Evolutionary conservation across 306 rosid species (phyloP).

Genomic region (Vigna hirtella): DNA sequence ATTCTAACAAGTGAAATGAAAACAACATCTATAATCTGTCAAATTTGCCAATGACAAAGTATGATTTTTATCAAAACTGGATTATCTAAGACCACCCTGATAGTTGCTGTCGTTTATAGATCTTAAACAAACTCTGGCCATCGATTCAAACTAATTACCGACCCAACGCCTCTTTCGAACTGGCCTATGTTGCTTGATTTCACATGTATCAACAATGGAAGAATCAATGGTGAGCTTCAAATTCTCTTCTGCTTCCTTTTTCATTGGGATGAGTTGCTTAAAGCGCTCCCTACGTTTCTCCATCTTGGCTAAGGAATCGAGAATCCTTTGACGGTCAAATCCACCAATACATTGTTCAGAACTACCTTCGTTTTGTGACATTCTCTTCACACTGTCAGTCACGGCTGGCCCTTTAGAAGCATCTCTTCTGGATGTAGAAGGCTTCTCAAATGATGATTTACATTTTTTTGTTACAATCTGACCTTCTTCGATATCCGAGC

Average conservation of each 20-base stretch:
- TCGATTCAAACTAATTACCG: conserved; percentile 39
- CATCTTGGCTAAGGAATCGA: conserved; percentile 73
- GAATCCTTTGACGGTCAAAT: conserved; percentile 62
- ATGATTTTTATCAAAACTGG: neutral
- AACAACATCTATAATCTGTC: conserved; percentile 29
- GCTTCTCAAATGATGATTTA: conserved; percentile 26
- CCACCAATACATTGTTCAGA: conserved; percentile 38
- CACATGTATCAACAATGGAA: conserved; percentile 42
- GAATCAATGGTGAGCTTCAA: conserved; percentile 48
- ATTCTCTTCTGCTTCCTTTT: conserved; percentile 57
- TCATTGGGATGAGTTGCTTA: conserved; percentile 61
- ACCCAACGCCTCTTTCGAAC: conserved; percentile 75
- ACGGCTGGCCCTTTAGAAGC: conserved; percentile 43
- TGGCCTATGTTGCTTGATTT: conserved; percentile 63
- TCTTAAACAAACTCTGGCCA: neutral
- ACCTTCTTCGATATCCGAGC: conserved; percentile 62
- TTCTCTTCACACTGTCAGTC: conserved; percentile 34
- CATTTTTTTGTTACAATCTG: conserved; percentile 57
- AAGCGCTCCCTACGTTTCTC: conserved; percentile 86
- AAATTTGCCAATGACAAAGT: conserved; percentile 1
- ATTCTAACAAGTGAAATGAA: conserved; percentile 29
- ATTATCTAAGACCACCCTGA: conserved; percentile 29
- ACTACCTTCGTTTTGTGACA: conserved; percentile 26
- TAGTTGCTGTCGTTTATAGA: conserved; percentile 15
- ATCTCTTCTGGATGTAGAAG: conserved; percentile 43